A percentile compares a stretch with the other conserved stretches of the same genome.
These are phyloP conservation scores for Eucalyptus rudis DNA, from an alignment of 345 rosid species.

Conservation along the genomic window DNA sequence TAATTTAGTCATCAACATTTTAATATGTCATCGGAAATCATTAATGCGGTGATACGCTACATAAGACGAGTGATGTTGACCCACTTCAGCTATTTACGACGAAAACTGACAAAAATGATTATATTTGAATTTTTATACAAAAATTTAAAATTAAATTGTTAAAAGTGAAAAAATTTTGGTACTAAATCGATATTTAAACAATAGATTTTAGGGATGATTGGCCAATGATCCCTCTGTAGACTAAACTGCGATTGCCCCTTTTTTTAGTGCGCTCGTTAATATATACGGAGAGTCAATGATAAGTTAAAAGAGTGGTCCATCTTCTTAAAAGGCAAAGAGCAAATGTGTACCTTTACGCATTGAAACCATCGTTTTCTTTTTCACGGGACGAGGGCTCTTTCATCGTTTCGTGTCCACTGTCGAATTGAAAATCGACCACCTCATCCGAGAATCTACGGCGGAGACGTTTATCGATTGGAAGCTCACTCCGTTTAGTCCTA, in stretches of 20 bases:
- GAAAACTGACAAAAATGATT: rapidly evolving
- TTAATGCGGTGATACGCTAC: no score
- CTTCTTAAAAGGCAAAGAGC: background rate
- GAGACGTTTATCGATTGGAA: background rate
- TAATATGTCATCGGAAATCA: rapidly evolving
- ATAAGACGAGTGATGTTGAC: rapidly evolving
- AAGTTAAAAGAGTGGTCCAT: background rate
- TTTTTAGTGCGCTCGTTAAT: background rate
- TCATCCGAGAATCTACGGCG: background rate
- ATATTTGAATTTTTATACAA: background rate
- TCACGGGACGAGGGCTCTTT: background rate
- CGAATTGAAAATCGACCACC: background rate
- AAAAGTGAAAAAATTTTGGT: background rate
- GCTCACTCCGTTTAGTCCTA: background rate
- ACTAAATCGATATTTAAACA: rapidly evolving
- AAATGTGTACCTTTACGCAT: background rate
- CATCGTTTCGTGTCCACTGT: background rate
- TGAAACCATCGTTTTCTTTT: background rate
- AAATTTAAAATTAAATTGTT: rapidly evolving
- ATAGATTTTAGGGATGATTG: background rate
- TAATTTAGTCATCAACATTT: no score
- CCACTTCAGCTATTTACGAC: rapidly evolving
- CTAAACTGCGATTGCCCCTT: background rate
- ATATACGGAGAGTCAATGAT: background rate
- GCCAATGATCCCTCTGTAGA: background rate